Conservation (phyloP, 1,284 basidiomycete species). For the Ustilago xerochloae region DNA sequence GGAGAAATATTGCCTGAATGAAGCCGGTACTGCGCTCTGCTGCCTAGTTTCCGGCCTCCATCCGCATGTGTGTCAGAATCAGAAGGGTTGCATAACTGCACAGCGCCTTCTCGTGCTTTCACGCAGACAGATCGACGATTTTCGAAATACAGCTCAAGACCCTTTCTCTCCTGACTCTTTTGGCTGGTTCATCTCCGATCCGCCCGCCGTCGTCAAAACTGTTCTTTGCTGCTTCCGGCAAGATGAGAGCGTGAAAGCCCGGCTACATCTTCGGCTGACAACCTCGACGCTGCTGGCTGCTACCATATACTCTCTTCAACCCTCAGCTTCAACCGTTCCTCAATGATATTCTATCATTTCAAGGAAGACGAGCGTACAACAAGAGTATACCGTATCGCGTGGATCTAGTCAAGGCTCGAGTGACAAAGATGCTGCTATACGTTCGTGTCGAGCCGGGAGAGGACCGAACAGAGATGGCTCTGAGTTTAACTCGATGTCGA, state of each 20-base stretch:
- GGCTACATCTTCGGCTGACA: neutral
- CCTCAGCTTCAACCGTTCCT: neutral
- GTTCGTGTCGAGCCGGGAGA: no score
- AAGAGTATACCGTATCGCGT: no score
- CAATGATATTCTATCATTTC: no score
- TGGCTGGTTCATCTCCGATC: conserved; percentile 41
- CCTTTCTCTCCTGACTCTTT: neutral
- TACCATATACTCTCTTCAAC: neutral
- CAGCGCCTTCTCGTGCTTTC: conserved; percentile 4
- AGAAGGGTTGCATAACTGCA: conserved; percentile 5
- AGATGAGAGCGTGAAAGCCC: conserved; percentile 35
- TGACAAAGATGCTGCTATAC: no score
- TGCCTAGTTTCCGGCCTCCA: conserved; percentile 22
- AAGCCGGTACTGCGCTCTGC: conserved; percentile 22
- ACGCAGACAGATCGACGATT: neutral
- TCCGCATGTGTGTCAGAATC: conserved; percentile 2
- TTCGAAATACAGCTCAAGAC: neutral
- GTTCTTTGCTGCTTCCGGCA: conserved; percentile 14
- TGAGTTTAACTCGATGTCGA: no score
- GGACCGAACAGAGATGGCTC: no score
- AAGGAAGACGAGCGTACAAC: no score
- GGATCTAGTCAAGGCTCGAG: no score
- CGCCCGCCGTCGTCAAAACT: conserved; percentile 19
- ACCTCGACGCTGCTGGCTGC: neutral
- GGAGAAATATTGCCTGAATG: conserved; percentile 6